A percentile compares a stretch with the other conserved stretches of the same genome.
Conservation (phyloP, 305 asterid genomes). For the Withania somnifera region DNA sequence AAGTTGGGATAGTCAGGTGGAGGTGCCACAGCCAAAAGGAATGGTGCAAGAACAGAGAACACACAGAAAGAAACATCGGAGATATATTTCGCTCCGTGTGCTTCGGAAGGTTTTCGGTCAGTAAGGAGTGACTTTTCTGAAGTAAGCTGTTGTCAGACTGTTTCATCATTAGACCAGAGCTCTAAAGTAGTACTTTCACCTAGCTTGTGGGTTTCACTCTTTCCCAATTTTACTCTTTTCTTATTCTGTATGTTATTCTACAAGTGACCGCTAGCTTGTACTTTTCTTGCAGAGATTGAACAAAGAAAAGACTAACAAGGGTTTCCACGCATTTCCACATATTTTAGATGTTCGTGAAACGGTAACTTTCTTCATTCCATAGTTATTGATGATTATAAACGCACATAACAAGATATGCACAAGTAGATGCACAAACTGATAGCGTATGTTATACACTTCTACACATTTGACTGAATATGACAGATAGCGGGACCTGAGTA, state of each 20-base stretch:
- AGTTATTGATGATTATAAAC: not conserved
- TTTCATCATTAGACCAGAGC: not conserved
- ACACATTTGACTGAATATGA: not conserved
- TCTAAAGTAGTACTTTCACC: not conserved
- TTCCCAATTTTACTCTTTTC: not conserved
- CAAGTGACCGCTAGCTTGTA: not conserved
- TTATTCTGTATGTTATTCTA: not conserved
- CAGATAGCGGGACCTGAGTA: not conserved
- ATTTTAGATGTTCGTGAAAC: slow-evolving; percentile 2
- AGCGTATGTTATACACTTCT: not conserved
- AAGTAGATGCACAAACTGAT: not conserved
- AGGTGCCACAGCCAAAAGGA: slow-evolving; percentile 3
- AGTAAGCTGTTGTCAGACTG: not conserved
- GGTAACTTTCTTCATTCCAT: not conserved
- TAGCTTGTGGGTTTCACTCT: slow-evolving; percentile 1
- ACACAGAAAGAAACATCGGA: slow-evolving; percentile 1
- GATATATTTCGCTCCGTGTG: not conserved
- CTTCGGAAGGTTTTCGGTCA: slow-evolving; percentile 5
- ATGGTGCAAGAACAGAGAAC: not conserved
- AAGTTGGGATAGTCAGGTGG: slow-evolving; percentile 13
- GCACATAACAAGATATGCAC: not conserved
- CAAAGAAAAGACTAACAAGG: not conserved
- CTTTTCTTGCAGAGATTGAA: not conserved
- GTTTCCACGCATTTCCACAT: not conserved
- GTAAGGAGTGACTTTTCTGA: slow-evolving; percentile 7